These are phyloP conservation scores for Fusarium oxysporum DNA, from an alignment of 2,329 filamentous ascomycete species.

Conservation along the genomic window DNA sequence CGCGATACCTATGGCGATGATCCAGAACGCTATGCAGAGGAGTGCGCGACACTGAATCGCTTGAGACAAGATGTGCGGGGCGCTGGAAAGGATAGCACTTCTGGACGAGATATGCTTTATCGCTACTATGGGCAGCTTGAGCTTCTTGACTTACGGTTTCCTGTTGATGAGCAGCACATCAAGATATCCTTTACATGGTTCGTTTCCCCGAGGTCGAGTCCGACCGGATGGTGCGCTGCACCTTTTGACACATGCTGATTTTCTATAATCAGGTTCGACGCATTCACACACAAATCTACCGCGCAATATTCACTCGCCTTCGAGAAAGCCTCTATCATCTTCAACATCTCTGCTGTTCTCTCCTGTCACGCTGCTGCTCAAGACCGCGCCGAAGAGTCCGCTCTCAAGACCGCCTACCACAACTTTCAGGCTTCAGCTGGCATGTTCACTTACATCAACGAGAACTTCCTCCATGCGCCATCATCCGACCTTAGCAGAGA, in stretches of 20 bases:
- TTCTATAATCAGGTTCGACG: constrained; percentile 82
- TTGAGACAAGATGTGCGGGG: constrained; percentile 98
- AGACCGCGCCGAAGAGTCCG: constrained; percentile 89
- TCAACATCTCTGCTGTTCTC: constrained; percentile 97
- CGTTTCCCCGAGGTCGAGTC: constrained; percentile 2
- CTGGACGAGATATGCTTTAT: constrained; percentile 92
- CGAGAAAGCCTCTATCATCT: constrained; percentile 98
- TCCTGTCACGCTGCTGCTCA: constrained; percentile 96
- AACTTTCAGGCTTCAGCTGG: constrained; percentile 97
- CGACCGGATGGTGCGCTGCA: not conserved
- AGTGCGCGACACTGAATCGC: constrained; percentile 93
- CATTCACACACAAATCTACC: constrained; percentile 99
- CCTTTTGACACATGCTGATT: constrained; percentile 13
- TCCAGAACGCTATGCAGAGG: constrained; percentile 93
- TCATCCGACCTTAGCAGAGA: constrained; percentile 96
- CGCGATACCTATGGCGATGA: constrained; percentile 95
- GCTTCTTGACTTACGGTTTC: constrained; percentile 91
- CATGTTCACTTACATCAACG: constrained; percentile 99
- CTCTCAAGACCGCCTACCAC: constrained; percentile 96
- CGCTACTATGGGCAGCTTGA: constrained; percentile 98
- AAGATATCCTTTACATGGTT: constrained; percentile 99
- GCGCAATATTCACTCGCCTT: constrained; percentile 96
- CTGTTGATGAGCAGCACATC: constrained; percentile 98
- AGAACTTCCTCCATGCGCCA: constrained; percentile 97
- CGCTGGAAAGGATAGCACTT: constrained; percentile 94